Evolutionary conservation across 176 grass and related monocot species (phyloP), one percentile per base, ranked within the genome.

Genomic region (Thinopyrum elongatum): DNA sequence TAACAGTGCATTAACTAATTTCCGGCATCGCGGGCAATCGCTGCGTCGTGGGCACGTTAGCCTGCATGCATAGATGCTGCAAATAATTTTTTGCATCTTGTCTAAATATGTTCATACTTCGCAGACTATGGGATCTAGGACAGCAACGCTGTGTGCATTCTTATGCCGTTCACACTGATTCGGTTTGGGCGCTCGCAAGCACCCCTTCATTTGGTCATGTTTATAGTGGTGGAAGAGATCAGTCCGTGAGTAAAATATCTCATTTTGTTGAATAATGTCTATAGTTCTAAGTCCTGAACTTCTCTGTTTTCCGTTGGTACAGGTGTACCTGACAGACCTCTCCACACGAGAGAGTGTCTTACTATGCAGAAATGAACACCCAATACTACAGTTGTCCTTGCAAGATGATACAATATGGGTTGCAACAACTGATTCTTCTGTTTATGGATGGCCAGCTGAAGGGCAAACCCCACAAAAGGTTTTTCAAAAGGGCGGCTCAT

Each of bases 201-300:
- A 92, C 88, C 80, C 88, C 94, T 86, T 90, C 94, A 22, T 96
- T 96, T 67, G 81, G 79, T 80, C 94, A 99, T 96, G 97, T 96
- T 86, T 99, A 99, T 89, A 99, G 97, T 88, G 94, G 97, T 74
- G 97, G 97, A 65, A 99, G 94, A 84, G 97, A 99, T 76, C 94
- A 92, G 84, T 99, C 94, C 9, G 97, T 98, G 82, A 95, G 90
- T 92, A 72, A 53, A 84, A 38, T 82, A 71, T 66, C 10, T 80
- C 23, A 76, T 63, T 83, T 53, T 62, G 33, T 53, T 80, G 35
- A 72, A 80, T 88, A 55, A 25, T 68, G 42, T 36, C 27, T 33
- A 71, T 60, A 47, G 28, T 89, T 79, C 38, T 53, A 44, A 80
- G 12, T 82, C 84, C 81, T 87, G 60, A 92, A 73, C 42, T 72